Percentiles rank a stretch among this genome's conserved stretches.
Conservation (phyloP, 257 asterid genomes). For the Primulina eburnea region DNA sequence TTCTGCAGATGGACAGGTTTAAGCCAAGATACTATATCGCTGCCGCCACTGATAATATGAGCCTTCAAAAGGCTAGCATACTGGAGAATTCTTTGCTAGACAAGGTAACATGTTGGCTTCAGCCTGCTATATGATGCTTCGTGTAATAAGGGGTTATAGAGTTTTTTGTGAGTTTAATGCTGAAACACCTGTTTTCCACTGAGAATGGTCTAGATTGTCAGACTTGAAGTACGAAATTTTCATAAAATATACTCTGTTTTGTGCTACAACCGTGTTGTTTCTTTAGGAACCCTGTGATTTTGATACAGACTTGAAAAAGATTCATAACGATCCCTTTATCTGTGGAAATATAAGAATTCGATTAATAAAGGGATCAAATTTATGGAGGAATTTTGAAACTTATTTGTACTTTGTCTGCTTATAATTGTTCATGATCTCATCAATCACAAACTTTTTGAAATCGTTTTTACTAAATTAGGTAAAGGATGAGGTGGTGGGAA, state of each 20-base stretch:
- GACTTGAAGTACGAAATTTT: neutral
- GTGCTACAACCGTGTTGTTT: neutral
- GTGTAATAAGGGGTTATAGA: neutral
- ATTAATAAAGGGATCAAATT: too few relatives aligned
- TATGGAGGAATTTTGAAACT: neutral
- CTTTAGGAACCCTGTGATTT: neutral
- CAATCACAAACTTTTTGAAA: slow-evolving; percentile 19
- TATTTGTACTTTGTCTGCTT: slow-evolving; percentile 7
- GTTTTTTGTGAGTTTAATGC: slow-evolving; percentile 1
- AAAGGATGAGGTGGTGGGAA: slow-evolving; percentile 38
- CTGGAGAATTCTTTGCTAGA: slow-evolving; percentile 61
- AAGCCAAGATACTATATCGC: slow-evolving; percentile 75
- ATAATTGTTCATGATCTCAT: neutral
- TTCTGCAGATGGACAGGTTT: slow-evolving; percentile 63
- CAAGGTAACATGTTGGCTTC: slow-evolving; percentile 42
- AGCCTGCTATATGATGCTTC: neutral
- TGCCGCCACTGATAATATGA: slow-evolving; percentile 97
- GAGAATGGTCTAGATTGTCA: neutral
- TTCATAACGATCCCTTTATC: neutral
- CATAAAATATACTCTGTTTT: neutral
- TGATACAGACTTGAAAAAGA: neutral
- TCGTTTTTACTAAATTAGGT: slow-evolving; percentile 43
- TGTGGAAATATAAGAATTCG: neutral
- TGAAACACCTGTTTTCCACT: neutral
- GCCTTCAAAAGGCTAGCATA: slow-evolving; percentile 78